A percentile compares a stretch with the other conserved stretches of the same genome.
phyloP scores from a whole-genome alignment of 78 protist species.

The Trichosphaerium sp. region DNA sequence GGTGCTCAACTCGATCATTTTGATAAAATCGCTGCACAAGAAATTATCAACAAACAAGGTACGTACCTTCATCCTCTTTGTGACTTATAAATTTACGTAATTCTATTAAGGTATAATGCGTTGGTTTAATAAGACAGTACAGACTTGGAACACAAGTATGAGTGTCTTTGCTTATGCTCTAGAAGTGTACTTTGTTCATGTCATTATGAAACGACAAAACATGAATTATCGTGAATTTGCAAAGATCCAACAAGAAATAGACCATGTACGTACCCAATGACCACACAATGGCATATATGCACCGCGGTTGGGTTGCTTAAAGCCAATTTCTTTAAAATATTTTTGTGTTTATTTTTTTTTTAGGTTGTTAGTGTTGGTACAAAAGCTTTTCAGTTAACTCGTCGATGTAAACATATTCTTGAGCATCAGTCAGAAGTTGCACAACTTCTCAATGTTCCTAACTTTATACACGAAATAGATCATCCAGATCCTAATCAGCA shows the following conservation, averaged over 20 bases:
- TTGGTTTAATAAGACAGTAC: too few species aligned
- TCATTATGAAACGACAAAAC: conserved; percentile 19
- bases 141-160: too few species aligned
- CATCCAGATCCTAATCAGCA: conserved; percentile 12
- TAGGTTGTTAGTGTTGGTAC: conserved; percentile 13
- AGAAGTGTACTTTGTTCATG: conserved; percentile 35
- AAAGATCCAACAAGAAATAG: conserved; percentile 19
- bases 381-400: not conserved
- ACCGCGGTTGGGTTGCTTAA: too few species aligned
- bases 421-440: conserved; percentile 38
- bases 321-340: not conserved
- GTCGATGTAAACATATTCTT: conserved; percentile 17
- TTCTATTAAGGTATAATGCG: conserved; percentile 23
- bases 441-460: conserved; percentile 28
- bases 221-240: conserved; percentile 23
- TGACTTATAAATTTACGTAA: conserved; percentile 10
- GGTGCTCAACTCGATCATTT: conserved; percentile 25
- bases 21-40: conserved; percentile 26
- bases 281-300: too few species aligned
- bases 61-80: conserved; percentile 18
- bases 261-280: conserved; percentile 8
- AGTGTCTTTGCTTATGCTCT: conserved; percentile 37
- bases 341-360: not conserved
- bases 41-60: conserved; percentile 6
- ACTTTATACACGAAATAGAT: conserved; percentile 33